Evolutionary conservation across 352 stramenopile genomes (phyloP).

Genomic region (Phytophthora crassamura): DNA sequence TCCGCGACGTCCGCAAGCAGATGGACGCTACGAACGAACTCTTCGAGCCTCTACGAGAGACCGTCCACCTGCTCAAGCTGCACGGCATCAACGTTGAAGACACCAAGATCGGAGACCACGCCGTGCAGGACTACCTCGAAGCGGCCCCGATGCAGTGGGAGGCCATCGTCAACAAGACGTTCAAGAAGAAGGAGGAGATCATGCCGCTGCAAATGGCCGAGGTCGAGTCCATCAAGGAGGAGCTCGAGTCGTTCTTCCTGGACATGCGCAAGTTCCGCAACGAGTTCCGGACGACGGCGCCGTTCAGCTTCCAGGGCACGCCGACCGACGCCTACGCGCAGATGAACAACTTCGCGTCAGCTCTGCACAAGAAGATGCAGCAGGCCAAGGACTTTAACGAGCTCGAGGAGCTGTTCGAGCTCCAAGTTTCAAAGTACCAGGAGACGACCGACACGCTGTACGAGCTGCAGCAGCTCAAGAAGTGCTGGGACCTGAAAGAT

Average conservation of each 20-base stretch:
- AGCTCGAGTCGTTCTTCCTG: slow-evolving; percentile 95
- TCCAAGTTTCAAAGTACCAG: slow-evolving; percentile 89
- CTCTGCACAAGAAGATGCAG: slow-evolving; percentile 80
- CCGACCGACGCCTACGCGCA: slow-evolving; percentile 87
- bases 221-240: slow-evolving; percentile 93
- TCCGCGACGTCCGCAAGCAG: slow-evolving; percentile 94
- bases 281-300: slow-evolving; percentile 94
- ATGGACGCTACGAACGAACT: slow-evolving; percentile 94
- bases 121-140: slow-evolving; percentile 94
- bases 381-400: slow-evolving; percentile 89
- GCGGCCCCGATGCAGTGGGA: slow-evolving; percentile 97
- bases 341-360: slow-evolving; percentile 79
- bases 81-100: slow-evolving; percentile 94
- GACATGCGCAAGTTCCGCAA: slow-evolving; percentile 95
- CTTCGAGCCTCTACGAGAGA: slow-evolving; percentile 95
- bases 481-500: slow-evolving; percentile 89
- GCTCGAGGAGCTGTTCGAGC: slow-evolving; percentile 86
- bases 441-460: slow-evolving; percentile 91
- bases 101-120: slow-evolving; percentile 82
- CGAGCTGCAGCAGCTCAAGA: slow-evolving; percentile 88
- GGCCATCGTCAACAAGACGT: slow-evolving; percentile 98
- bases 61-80: slow-evolving; percentile 94
- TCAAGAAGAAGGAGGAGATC: slow-evolving; percentile 99
- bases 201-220: slow-evolving; percentile 97
- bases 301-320: slow-evolving; percentile 92